Evolutionary conservation across 2,329 filamentous ascomycete genomes (phyloP).

Genomic region (Myriosclerotinia curreyana): DNA sequence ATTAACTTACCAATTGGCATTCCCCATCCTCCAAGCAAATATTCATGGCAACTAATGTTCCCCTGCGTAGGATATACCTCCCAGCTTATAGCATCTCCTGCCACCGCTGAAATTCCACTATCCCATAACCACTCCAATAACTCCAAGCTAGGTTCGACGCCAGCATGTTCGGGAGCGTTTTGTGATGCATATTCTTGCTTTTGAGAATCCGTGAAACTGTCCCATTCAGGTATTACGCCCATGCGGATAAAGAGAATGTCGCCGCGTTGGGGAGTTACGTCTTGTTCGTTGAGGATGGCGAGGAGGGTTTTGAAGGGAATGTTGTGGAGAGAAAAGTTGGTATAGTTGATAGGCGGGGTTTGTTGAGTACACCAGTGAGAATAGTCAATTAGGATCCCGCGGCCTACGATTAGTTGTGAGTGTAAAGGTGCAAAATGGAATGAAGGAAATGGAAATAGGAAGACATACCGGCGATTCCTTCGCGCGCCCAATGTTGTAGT

Average conservation of each 20-base stretch:
- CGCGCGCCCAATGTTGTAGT: conserved; percentile 48
- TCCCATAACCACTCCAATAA: conserved; percentile 18
- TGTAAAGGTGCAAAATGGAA: neutral
- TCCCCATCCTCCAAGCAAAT: conserved; percentile 15
- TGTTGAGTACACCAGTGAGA: conserved; percentile 53
- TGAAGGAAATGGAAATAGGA: neutral
- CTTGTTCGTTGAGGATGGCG: conserved; percentile 40
- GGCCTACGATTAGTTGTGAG: conserved; percentile 37
- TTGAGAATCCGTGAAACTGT: conserved; percentile 29
- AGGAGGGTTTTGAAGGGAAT: conserved; percentile 38
- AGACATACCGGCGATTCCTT: conserved; percentile 45
- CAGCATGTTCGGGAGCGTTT: conserved; percentile 7
- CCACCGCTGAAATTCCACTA: conserved; percentile 8
- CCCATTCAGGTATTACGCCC: conserved; percentile 40
- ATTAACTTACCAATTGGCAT: conserved; percentile 29
- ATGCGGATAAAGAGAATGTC: conserved; percentile 44
- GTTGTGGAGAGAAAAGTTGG: conserved; percentile 48
- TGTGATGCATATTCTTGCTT: conserved; percentile 9
- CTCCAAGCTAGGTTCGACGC: conserved; percentile 14
- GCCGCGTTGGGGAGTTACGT: conserved; percentile 39
- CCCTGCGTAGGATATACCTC: conserved; percentile 7
- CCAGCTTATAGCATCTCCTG: conserved; percentile 15
- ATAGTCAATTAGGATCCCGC: conserved; percentile 54
- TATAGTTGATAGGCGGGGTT: conserved; percentile 48
- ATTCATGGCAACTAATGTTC: conserved; percentile 16